These are phyloP conservation scores for Melampsora allii-populina DNA, from an alignment of 1,284 basidiomycete species.

Conservation along the genomic window DNA sequence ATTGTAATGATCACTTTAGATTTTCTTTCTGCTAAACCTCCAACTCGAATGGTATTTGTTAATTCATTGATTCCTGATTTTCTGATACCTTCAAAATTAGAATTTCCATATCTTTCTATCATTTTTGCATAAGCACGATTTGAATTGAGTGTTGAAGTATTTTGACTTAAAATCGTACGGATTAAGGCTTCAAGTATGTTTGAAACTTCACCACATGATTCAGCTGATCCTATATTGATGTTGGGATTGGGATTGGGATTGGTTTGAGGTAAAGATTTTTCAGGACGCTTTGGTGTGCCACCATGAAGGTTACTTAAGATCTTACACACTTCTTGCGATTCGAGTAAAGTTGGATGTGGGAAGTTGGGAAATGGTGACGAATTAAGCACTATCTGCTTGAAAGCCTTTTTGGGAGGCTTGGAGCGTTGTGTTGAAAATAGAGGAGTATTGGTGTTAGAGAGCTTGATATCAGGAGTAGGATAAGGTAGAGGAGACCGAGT, in stretches of 20 bases:
- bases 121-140: conserved; percentile 63
- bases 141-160: conserved; percentile 65
- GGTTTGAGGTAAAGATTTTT: conserved; percentile 42
- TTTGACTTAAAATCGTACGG: conserved; percentile 69
- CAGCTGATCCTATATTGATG: conserved; percentile 46
- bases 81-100: conserved; percentile 64
- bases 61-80: conserved; percentile 59
- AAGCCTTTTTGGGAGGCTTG: too few species aligned
- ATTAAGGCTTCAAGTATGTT: conserved; percentile 70
- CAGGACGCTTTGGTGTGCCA: conserved; percentile 30
- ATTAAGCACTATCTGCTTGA: too few species aligned
- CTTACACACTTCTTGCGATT: conserved; percentile 49
- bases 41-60: conserved; percentile 63
- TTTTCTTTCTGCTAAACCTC: conserved; percentile 72
- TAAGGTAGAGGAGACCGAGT: too few species aligned
- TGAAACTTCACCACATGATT: conserved; percentile 46
- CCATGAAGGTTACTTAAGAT: conserved; percentile 49
- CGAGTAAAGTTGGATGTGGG: conserved; percentile 45
- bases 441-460: too few species aligned
- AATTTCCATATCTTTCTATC: conserved; percentile 62
- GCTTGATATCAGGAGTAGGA: too few species aligned
- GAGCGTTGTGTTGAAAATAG: too few species aligned
- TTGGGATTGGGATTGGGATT: conserved; percentile 49
- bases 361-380: too few species aligned
- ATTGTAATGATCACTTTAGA: conserved; percentile 60